Base-by-base conservation (phyloP, 805 yeast genomes). In the Spencermartinsiella europaea region DNA sequence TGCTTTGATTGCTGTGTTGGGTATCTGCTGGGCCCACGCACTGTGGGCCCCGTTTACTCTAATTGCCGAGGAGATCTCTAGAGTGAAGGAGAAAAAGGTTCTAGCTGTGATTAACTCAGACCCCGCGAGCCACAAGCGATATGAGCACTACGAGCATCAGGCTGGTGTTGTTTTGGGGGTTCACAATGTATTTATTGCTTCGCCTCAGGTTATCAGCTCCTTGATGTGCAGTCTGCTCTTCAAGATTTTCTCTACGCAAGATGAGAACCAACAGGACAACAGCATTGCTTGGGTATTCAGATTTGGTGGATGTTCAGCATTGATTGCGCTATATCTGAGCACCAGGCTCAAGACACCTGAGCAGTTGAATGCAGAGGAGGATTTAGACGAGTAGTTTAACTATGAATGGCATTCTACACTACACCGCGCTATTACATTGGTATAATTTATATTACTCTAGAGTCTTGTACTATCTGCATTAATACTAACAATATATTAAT, bases 31-130 rank as follows among this genome's bases (percentile, higher is more conserved):
- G 85, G 84, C 85, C 1, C 70, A 70, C 48, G 80, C 83, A 0
- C 68, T 78, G 15, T 80, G 85, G 85, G 79, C 81, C 2, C 85
- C 85, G 4, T 80, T 79, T 60, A 79, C 79, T 1, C 56, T 80
- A 34, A 77, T 80, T 8, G 75, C 82, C 28, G 81, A 77, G 54
- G 82, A 77, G 50, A 67, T 76, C 15, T 68, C 79, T 25, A 62
- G 80, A 44, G 73, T 77, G 25, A 75, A 73, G 50, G 77, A 73
- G 52, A 66, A 72, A 22, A 74, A 73, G 47, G 47, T 59, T 16
- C 59, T 48, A 8, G 54, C 61, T 2, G 41, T 49, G n/a, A 56
- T 52, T 28, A 46, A 49, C 21, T 22, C 46, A 8, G 38, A 36
- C n/a, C 41, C 22, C 16, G 17, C 22, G 7, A 28, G 34, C 5